Evolutionary conservation across 805 yeast species (phyloP).

Genomic region (Yarrowia sp.): DNA sequence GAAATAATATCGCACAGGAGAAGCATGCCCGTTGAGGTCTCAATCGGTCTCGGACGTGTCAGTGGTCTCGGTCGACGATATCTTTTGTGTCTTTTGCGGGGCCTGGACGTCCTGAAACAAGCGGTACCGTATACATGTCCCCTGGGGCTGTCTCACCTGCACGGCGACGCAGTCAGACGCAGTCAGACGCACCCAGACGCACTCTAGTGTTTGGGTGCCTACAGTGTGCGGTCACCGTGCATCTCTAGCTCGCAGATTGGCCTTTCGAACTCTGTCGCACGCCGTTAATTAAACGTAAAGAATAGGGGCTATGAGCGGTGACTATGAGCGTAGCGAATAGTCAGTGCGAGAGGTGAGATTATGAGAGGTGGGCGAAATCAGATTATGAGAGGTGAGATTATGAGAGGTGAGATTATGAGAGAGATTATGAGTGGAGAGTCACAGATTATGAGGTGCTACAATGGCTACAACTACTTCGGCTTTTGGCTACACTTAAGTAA

Average conservation of each 20-base stretch:
- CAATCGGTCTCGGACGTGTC: too few relatives aligned
- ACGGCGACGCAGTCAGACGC: background rate
- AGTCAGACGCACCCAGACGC: too few relatives aligned
- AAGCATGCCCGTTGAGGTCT: slow-evolving; percentile 28
- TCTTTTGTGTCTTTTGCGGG: background rate
- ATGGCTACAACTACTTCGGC: too few relatives aligned
- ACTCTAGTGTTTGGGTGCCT: too few relatives aligned
- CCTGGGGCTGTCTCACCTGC: slow-evolving; percentile 12
- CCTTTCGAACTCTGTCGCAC: background rate
- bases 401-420: too few relatives aligned
- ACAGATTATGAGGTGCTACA: too few relatives aligned
- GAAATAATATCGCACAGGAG: slow-evolving; percentile 15
- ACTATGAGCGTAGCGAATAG: background rate
- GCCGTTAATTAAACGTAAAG: slow-evolving; percentile 37
- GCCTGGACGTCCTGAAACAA: slow-evolving; percentile 12
- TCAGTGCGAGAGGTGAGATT: too few relatives aligned
- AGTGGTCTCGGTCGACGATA: too few relatives aligned
- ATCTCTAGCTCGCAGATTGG: slow-evolving; percentile 16
- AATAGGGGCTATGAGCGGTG: slow-evolving; percentile 23
- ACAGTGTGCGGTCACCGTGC: slow-evolving; percentile 25
- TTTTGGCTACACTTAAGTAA: too few relatives aligned
- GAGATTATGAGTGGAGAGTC: too few relatives aligned
- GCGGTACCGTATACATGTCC: slow-evolving; percentile 19
- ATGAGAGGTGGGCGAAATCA: too few relatives aligned
- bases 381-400: too few relatives aligned